phyloP scores from a whole-genome alignment of 106 monocot genomes.

The Platanthera zijinensis region DNA sequence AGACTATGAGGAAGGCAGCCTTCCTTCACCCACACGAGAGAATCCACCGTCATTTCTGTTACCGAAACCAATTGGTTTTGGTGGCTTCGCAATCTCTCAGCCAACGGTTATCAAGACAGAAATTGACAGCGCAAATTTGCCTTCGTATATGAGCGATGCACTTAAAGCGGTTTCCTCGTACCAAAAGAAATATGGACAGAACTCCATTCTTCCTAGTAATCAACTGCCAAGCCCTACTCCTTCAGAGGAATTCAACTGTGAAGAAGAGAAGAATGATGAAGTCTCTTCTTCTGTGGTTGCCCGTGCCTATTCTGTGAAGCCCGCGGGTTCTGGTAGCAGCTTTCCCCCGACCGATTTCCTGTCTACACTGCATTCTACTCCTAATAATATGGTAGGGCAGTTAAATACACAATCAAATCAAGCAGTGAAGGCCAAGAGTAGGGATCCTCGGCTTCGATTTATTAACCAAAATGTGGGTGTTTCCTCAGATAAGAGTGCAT shows the following conservation, averaged over 20 bases:
- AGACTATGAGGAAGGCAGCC: slow-evolving; percentile 78
- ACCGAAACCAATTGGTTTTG: slow-evolving; percentile 28
- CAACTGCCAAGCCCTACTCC: slow-evolving; percentile 91
- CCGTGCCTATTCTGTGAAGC: background rate
- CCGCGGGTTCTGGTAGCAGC: slow-evolving; percentile 12
- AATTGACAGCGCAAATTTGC: slow-evolving; percentile 12
- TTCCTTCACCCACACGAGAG: slow-evolving; percentile 83
- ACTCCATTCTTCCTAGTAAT: slow-evolving; percentile 33
- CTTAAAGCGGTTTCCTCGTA: slow-evolving; percentile 72
- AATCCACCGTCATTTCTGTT: slow-evolving; percentile 26
- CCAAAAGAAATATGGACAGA: slow-evolving; percentile 64
- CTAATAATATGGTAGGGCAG: slow-evolving; percentile 12
- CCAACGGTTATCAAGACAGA: slow-evolving; percentile 10
- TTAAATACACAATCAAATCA: slow-evolving; percentile 10
- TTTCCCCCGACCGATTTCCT: background rate
- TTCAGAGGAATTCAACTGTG: slow-evolving; percentile 59
- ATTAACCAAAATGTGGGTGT: slow-evolving; percentile 22
- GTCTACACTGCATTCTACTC: slow-evolving; percentile 2
- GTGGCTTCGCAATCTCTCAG: slow-evolving; percentile 6
- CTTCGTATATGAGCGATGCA: slow-evolving; percentile 56
- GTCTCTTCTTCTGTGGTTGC: slow-evolving; percentile 52
- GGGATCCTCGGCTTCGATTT: slow-evolving; percentile 79
- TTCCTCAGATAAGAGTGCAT: slow-evolving; percentile 6
- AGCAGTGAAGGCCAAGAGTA: slow-evolving; percentile 49
- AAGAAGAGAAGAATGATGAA: slow-evolving; percentile 44